Percentiles rank a stretch among this genome's conserved stretches.
phyloP scores from a whole-genome alignment of 805 yeast genomes.

The Yamadazyma scolyti region DNA sequence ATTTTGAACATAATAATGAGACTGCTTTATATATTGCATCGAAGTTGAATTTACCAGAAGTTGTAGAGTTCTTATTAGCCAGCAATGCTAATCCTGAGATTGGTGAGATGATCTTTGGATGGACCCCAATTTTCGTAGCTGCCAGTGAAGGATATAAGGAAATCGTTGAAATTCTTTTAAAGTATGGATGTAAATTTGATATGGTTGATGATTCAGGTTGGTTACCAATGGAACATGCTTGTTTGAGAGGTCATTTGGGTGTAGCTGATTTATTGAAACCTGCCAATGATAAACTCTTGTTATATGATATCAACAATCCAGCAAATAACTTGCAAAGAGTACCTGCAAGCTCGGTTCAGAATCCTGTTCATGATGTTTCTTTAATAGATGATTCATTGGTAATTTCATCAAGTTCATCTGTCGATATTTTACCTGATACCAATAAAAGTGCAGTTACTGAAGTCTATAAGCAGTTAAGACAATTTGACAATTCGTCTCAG shows the following conservation, averaged over 20 bases:
- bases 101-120: constrained; percentile 75
- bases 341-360: constrained; percentile 9
- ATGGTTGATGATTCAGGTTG: constrained; percentile 82
- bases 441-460: constrained; percentile 29
- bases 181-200: constrained; percentile 50
- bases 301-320: constrained; percentile 33
- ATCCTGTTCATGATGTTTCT: constrained; percentile 9
- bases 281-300: constrained; percentile 27
- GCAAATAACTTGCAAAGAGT: constrained; percentile 27
- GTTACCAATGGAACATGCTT: constrained; percentile 97
- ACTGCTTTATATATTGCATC: constrained; percentile 83
- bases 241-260: constrained; percentile 77
- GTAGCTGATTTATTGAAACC: constrained; percentile 65
- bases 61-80: constrained; percentile 53
- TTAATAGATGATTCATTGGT: constrained; percentile 6
- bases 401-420: constrained; percentile 23
- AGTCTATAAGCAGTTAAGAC: constrained; percentile 37
- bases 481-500: constrained; percentile 9
- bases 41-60: constrained; percentile 51
- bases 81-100: constrained; percentile 71
- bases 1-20: constrained; percentile 56
- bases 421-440: constrained; percentile 35
- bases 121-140: constrained; percentile 92
- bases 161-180: constrained; percentile 53
- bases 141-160: constrained; percentile 76